Percentiles rank a stretch among this genome's conserved stretches.
phyloP scores from a whole-genome alignment of 2,329 filamentous ascomycete genomes.

The Ceratocystiopsis sp. region DNA sequence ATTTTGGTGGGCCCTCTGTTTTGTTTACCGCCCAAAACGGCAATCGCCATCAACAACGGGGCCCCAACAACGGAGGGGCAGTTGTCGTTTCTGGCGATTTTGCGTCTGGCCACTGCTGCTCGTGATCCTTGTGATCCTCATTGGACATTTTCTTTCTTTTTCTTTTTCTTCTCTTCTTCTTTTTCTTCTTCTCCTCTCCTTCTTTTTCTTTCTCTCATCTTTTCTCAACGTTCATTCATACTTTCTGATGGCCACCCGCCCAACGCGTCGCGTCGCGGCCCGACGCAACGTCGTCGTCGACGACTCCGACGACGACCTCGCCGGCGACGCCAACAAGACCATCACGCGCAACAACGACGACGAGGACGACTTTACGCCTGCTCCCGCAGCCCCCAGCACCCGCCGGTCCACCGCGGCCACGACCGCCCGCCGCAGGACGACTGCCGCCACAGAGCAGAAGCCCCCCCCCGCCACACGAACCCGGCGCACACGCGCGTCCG shows the following conservation, averaged over 20 bases:
- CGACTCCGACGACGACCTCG: constrained; percentile 63
- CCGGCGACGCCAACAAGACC: constrained; percentile 23
- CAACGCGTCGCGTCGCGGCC: constrained; percentile 31
- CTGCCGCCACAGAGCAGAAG: constrained; percentile 21
- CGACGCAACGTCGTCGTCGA: constrained; percentile 62
- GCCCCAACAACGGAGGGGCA: no score
- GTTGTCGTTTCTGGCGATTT: no score
- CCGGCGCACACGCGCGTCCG: constrained; percentile 23
- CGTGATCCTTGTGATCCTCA: neutral
- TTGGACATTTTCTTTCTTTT: neutral
- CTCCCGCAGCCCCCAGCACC: constrained; percentile 34
- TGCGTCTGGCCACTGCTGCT: neutral
- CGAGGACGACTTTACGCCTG: constrained; percentile 69
- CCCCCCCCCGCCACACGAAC: constrained; percentile 21
- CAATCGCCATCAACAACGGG: constrained; percentile 12
- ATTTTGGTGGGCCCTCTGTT: neutral
- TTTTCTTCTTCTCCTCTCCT: constrained; percentile 2
- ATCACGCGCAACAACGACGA: constrained; percentile 36
- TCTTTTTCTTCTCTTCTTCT: neutral
- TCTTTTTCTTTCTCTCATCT: neutral
- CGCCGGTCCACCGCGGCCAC: constrained; percentile 17
- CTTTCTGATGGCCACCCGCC: constrained; percentile 23
- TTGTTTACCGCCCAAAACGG: constrained; percentile 12
- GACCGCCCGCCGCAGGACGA: constrained; percentile 20
- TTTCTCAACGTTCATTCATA: neutral